These are phyloP conservation scores for Debaryomycetaceae sp. DNA, from an alignment of 1,139 yeast species.

Conservation along the genomic window DNA sequence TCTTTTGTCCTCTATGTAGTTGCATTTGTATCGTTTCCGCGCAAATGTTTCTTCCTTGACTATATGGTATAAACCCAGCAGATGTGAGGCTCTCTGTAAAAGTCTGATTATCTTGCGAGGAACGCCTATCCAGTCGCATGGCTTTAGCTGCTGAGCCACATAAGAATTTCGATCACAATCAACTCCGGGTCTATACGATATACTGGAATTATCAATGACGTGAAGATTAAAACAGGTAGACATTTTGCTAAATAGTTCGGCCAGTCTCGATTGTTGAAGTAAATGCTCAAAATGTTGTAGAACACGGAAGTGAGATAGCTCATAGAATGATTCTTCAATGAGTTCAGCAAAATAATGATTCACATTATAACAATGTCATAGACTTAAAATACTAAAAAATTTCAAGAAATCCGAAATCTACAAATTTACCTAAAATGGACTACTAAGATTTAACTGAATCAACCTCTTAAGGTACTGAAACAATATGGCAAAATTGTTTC, in stretches of 20 bases:
- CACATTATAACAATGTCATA: too few relatives aligned
- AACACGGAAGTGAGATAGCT: not conserved
- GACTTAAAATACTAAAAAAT: too few relatives aligned
- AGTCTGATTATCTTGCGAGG: too few relatives aligned
- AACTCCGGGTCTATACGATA: not conserved
- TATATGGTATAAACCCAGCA: too few relatives aligned
- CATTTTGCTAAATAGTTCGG: not conserved
- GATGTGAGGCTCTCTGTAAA: too few relatives aligned
- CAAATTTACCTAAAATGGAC: not conserved
- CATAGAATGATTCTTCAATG: not conserved
- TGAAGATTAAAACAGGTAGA: not conserved
- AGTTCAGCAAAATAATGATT: not conserved
- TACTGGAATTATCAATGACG: not conserved
- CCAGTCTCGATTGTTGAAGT: not conserved
- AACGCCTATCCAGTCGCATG: not conserved
- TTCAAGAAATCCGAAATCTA: not conserved
- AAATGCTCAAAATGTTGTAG: not conserved
- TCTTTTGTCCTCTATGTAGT: too few relatives aligned
- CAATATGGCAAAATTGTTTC: too few relatives aligned
- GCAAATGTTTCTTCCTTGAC: too few relatives aligned
- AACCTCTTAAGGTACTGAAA: not conserved
- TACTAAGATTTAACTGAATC: not conserved
- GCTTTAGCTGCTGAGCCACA: not conserved
- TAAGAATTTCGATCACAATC: not conserved
- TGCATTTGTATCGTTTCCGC: too few relatives aligned